These are phyloP conservation scores for Phaeomoniella chlamydospora DNA, from an alignment of 2,329 filamentous ascomycete genomes.

Conservation along the genomic window DNA sequence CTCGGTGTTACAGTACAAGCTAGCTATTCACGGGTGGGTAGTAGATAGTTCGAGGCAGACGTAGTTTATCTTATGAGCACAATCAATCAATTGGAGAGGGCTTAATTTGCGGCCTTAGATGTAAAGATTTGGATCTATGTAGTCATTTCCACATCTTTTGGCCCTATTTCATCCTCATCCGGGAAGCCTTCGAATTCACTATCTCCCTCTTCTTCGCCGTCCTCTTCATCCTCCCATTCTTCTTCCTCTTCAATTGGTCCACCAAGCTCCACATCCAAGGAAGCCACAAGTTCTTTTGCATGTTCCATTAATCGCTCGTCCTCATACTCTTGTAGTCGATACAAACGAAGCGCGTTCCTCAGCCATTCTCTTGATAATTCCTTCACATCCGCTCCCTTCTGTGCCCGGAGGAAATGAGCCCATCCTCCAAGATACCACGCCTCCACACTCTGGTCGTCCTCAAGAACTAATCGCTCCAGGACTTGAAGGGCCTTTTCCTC, in stretches of 20 bases:
- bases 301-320: constrained; percentile 30
- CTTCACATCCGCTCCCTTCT: constrained; percentile 23
- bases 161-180: constrained; percentile 19
- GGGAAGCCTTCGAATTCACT: constrained; percentile 15
- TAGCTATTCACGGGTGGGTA: too few relatives aligned
- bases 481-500: constrained; percentile 75
- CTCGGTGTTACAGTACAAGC: too few relatives aligned
- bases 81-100: too few relatives aligned
- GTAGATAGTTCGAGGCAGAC: too few relatives aligned
- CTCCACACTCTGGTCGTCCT: constrained; percentile 91
- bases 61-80: too few relatives aligned
- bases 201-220: constrained; percentile 41
- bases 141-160: constrained; percentile 4
- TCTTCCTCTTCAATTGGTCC: constrained; percentile 40
- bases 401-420: constrained; percentile 60
- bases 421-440: constrained; percentile 95
- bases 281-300: constrained; percentile 26
- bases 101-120: too few relatives aligned
- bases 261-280: constrained; percentile 50
- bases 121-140: too few relatives aligned
- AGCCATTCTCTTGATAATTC: constrained; percentile 63
- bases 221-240: constrained; percentile 41
- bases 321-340: constrained; percentile 61
- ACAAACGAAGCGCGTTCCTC: constrained; percentile 67
- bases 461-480: constrained; percentile 65